These are phyloP conservation scores for Plasmodium knowlesi DNA, from an alignment of 169 alveolate genomes.

Conservation along the genomic window DNA sequence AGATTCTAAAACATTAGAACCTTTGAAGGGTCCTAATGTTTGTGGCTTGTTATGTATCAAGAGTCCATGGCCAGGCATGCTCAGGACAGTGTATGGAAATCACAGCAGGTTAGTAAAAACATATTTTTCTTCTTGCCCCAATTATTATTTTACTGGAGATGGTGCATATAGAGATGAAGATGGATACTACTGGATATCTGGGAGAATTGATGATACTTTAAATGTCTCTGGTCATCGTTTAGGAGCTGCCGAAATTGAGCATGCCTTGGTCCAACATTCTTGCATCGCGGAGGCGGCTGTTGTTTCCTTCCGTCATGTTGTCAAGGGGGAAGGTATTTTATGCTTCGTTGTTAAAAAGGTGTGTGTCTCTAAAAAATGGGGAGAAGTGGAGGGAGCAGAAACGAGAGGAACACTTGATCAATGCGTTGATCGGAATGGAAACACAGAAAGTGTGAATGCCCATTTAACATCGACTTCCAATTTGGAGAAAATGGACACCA, in stretches of 20 bases:
- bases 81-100: constrained; percentile 91
- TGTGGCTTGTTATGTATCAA: constrained; percentile 90
- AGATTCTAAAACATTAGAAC: constrained; percentile 91
- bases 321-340: constrained; percentile 94
- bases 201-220: constrained; percentile 96
- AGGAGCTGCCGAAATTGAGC: constrained; percentile 95
- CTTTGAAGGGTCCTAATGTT: constrained; percentile 82
- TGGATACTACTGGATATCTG: constrained; percentile 95
- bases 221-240: constrained; percentile 95
- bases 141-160: constrained; percentile 96
- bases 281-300: constrained; percentile 93
- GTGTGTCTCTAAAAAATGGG: constrained; percentile 30
- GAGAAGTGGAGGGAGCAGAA: constrained; percentile 1
- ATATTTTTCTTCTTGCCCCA: constrained; percentile 88
- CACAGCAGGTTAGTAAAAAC: constrained; percentile 88
- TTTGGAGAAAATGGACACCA: background rate
- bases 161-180: constrained; percentile 95
- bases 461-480: background rate
- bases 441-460: background rate
- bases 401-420: background rate
- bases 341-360: constrained; percentile 91
- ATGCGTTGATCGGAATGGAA: constrained; percentile 43
- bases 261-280: constrained; percentile 90
- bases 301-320: constrained; percentile 93
- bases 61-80: constrained; percentile 94